Evolutionary conservation across 2,329 filamentous ascomycete genomes (phyloP).

Genomic region (Cordyceps militaris): DNA sequence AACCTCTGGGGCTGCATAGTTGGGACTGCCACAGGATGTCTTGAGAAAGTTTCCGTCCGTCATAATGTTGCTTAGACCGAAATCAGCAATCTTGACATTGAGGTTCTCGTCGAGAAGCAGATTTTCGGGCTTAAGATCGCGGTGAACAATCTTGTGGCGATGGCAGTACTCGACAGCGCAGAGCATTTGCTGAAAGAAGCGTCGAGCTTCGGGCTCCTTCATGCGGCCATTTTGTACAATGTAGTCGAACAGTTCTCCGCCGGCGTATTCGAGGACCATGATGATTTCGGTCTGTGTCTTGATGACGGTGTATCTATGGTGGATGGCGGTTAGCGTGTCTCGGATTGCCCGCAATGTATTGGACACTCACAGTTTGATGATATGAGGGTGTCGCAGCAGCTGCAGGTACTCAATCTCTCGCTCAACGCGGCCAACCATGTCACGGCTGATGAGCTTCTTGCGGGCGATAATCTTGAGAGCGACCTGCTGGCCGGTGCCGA

Average conservation of each 20-base stretch:
- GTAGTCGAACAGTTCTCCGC: conserved; percentile 95
- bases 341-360: neutral
- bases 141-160: conserved; percentile 96
- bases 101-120: conserved; percentile 88
- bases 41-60: conserved; percentile 98
- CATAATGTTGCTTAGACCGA: conserved; percentile 99
- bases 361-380: conserved; percentile 80
- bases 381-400: conserved; percentile 90
- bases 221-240: conserved; percentile 92
- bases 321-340: neutral
- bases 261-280: conserved; percentile 98
- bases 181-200: conserved; percentile 98
- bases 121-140: conserved; percentile 96
- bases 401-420: conserved; percentile 98
- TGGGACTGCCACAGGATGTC: conserved; percentile 95
- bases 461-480: conserved; percentile 96
- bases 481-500: conserved; percentile 88
- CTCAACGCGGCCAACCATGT: conserved; percentile 97
- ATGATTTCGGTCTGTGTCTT: conserved; percentile 92
- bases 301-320: conserved; percentile 80
- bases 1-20: conserved; percentile 96
- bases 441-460: conserved; percentile 90
- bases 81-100: conserved; percentile 99
- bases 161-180: conserved; percentile 99
- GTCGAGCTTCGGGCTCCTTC: conserved; percentile 84